Evolutionary conservation across 2,329 filamentous ascomycete species (phyloP).

Genomic region (Passalora sequoiae): DNA sequence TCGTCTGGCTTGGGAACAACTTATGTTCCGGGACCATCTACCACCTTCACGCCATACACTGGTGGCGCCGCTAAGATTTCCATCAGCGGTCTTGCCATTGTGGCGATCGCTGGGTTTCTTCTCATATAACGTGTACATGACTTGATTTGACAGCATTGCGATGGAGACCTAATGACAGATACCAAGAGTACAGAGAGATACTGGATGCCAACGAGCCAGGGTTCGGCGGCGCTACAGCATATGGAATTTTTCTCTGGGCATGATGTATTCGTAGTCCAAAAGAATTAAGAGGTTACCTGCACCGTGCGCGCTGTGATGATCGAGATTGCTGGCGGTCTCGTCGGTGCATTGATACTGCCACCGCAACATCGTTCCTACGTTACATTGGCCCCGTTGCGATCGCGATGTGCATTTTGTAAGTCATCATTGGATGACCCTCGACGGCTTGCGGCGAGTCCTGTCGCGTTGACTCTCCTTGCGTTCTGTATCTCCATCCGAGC

Average conservation of each 20-base stretch:
- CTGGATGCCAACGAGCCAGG: slow-evolving; percentile 1
- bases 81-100: neutral
- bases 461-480: no score
- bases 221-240: neutral
- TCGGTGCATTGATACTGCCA: no score
- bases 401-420: no score
- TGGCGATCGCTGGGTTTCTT: neutral
- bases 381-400: no score
- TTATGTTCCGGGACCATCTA: neutral
- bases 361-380: no score
- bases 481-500: no score
- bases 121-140: neutral
- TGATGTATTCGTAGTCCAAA: neutral
- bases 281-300: no score
- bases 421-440: no score
- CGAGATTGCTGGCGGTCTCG: no score
- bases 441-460: no score
- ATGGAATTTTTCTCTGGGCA: neutral
- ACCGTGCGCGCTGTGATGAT: no score
- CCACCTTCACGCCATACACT: slow-evolving; percentile 1
- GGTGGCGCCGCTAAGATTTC: slow-evolving; percentile 5
- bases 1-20: slow-evolving; percentile 8
- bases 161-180: neutral
- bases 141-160: neutral
- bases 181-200: slow-evolving; percentile 1